Conservation (phyloP, 495 filamentous ascomycete genomes). For the Neurospora sp. region DNA sequence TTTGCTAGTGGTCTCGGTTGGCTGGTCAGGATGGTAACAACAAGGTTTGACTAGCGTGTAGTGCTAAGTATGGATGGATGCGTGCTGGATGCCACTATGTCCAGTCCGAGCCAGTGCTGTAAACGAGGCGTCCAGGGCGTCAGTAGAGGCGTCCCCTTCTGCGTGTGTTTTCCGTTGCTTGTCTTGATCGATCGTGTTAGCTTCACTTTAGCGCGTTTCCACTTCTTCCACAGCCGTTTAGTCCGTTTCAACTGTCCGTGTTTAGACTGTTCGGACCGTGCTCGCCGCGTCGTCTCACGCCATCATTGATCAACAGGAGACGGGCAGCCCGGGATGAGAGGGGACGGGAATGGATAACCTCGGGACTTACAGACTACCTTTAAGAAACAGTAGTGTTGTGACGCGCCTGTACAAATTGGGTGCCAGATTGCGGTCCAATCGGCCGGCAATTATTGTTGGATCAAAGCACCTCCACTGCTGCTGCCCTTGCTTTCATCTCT, state of each 20-base stretch:
- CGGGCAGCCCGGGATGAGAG: neutral
- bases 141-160: neutral
- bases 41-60: neutral
- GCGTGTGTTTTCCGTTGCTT: neutral
- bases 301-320: neutral
- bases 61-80: neutral
- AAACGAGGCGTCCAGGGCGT: neutral
- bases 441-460: neutral
- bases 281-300: neutral
- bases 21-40: neutral
- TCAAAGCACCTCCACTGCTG: neutral
- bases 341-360: neutral
- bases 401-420: neutral
- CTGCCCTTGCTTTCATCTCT: neutral
- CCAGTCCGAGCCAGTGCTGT: neutral
- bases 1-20: neutral
- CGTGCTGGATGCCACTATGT: neutral
- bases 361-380: neutral
- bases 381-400: neutral
- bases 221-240: neutral
- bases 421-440: neutral
- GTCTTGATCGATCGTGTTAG: neutral
- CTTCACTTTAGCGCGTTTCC: neutral
- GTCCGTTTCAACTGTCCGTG: neutral
- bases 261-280: neutral